Base-by-base conservation (phyloP, 495 filamentous ascomycete species). In the Apiosordaria backusii region DNA sequence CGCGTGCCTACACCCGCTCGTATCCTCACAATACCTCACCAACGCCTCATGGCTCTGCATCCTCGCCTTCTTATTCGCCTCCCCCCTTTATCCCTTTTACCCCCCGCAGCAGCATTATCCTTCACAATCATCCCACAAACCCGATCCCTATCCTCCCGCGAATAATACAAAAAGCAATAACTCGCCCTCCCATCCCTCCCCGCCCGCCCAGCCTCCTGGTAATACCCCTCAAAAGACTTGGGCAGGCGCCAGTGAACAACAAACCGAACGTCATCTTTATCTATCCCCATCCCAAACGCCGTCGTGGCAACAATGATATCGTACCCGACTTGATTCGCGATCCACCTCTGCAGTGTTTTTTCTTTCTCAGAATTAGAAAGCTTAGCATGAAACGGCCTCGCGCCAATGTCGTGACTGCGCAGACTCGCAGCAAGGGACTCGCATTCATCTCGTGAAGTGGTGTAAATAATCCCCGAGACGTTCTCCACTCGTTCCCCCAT, bases 211-310 rank as follows among this genome's bases (percentile, higher is more conserved):
- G 92, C 93, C 83, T 98, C 94, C 78, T 98, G 94, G 67, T 97
- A 97, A 67, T 92, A 97, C 2, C 93, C 92, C 75, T 97, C 94
- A 74, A 97, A 97, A 29, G 88, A 92, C 71, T 94, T 95, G 13
- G 93, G 91, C 18, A 97, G 80, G 62, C 90, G 89, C 93, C 93
- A 97, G 75, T 98, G 94, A 3, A 96, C 85, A 2, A 98, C 92
- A 71, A 97, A 97, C 3, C 93, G 87, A 18, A 98, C 94, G 70
- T 95, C 88, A 27, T 93, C 86, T 76, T 97, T 97, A 72, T 97
- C 93, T 70, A 99, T 97, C 4, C 94, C 94, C 94, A 99, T 97
- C 6, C 94, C 94, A 67, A 97, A 97, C 0, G 94, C 94, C 3
- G 92, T 97, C 0, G 94, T 97, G 4, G 94, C 94, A 52, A 97